Base-by-base conservation (phyloP, 345 rosid genomes). In the Boechera divaricarpa region DNA sequence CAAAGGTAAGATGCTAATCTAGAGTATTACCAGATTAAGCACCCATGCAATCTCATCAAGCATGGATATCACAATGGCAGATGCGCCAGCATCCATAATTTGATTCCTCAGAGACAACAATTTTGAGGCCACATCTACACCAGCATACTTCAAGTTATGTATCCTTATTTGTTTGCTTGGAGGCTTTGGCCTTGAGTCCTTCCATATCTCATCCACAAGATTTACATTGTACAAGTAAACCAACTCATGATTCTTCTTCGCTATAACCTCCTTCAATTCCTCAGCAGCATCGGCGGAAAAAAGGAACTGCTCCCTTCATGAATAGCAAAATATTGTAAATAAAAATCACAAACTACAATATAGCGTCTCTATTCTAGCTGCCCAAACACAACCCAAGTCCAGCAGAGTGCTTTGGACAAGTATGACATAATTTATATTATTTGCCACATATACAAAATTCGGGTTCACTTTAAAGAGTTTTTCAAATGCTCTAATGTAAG, bases 41-140 rank as follows among this genome's bases (percentile, higher is more conserved):
- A 90, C 79, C 98, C 97, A 94, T 53, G 98, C 95, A 74, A 92
- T 85, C 82, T 94, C 98, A 85, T 94, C 97, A 82, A 92, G 98
- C 97, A 89, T 89, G 15, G 97, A 94, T 70, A 92, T 84, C 61
- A 89, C 88, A 33, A 90, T 90, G 69, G 97, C 91, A 67, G 92
- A 92, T 73, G 97, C 80, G 53, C 91, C 93, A 0, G 89, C 87
- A 60, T 79, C 93, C 72, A 76, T 82, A 59, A 94, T 84, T 80
- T 88, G 85, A 18, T 88, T 84, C 79, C 95, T 88, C 78, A 94
- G 78, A 81, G 81, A 72, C 69, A 87, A 79, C 69, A 94, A 77
- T 79, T 94, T 94, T 55, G 97, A 87, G 33, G 76, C 82, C 72
- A 81, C 97, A 74, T 92, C 95, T 16, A 92, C 49, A 64, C 98